Evolutionary conservation across 2,329 filamentous ascomycete species (phyloP), one percentile per base, ranked within the genome.

Genomic region (Penicillium rolfsii): DNA sequence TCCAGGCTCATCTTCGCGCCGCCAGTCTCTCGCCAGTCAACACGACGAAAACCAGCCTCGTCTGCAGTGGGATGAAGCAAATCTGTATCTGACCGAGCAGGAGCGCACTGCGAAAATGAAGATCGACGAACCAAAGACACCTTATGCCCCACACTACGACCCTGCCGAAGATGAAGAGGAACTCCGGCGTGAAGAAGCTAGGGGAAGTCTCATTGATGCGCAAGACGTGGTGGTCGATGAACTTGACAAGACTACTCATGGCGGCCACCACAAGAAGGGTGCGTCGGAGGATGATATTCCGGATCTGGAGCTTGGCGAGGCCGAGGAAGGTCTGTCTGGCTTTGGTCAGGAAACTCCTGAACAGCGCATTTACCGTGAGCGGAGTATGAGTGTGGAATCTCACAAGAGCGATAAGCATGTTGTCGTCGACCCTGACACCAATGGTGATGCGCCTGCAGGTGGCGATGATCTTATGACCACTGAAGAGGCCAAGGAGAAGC

Each of bases 51-150:
- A 82, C 59, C 88, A 85, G 60, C 89, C 91, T 64, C 89, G 93
- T 64, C 84, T 99, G 68, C 97, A 97, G 81, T 99, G 95, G 95
- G 95, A 99, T 77, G 95, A 99, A 81, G 95, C 91, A 49, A 99
- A 99, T 74, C 85, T 99, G 35, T 99, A 97, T 79, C 85, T 99
- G 56, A 95, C 95, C 7, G 95, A 99, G 80, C 94, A 98, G 78
- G 92, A 98, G 79, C 93, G 91, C 78, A 92, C 89, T 61, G 89
- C 90, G 64, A 97, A 93, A 61, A 99, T 99, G 95, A 99, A 98
- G 84, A 99, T 99, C 67, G 91, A 93, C 68, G 95, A 99, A 81
- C 95, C 95, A 63, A 99, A 99, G 84, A 99, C 95, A 7, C 95
- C 95, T 4, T 99, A 94, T 76, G 95, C 92, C 38, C 90, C 89